Conservation (phyloP, 2,329 filamentous ascomycete species). For the Colletotrichum higginsianum region DNA sequence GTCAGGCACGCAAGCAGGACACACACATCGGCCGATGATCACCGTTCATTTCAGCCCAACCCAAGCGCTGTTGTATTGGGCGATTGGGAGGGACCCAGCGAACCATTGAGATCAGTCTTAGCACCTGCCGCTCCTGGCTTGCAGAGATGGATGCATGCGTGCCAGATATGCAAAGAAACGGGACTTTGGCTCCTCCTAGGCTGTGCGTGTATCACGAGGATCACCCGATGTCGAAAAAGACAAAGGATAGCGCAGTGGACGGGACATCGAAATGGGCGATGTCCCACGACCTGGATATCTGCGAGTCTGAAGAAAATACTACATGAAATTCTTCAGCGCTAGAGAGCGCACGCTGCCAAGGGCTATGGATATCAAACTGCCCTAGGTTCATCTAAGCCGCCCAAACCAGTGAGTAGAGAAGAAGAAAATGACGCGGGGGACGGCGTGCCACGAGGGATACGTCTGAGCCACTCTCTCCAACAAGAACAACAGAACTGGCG, state of each 20-base stretch:
- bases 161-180: background rate
- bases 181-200: background rate
- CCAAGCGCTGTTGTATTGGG: background rate
- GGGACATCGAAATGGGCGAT: background rate
- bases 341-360: constrained; percentile 7
- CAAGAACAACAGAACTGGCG: background rate
- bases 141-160: background rate
- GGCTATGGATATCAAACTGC: constrained; percentile 34
- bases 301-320: background rate
- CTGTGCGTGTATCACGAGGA: background rate
- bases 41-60: constrained; percentile 38
- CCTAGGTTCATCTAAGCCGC: constrained; percentile 37
- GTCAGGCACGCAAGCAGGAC: constrained; percentile 32
- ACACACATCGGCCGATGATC: constrained; percentile 34
- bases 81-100: background rate
- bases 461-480: constrained; percentile 1
- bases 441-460: background rate
- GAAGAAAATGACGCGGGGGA: background rate
- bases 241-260: background rate
- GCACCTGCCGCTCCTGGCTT: background rate
- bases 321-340: constrained; percentile 7
- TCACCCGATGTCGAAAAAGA: background rate
- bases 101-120: background rate
- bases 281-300: constrained; percentile 1
- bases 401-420: constrained; percentile 6